Evolutionary conservation across 768 basidiomycete species (phyloP).

Genomic region (Dictyophora rubrovolvata): DNA sequence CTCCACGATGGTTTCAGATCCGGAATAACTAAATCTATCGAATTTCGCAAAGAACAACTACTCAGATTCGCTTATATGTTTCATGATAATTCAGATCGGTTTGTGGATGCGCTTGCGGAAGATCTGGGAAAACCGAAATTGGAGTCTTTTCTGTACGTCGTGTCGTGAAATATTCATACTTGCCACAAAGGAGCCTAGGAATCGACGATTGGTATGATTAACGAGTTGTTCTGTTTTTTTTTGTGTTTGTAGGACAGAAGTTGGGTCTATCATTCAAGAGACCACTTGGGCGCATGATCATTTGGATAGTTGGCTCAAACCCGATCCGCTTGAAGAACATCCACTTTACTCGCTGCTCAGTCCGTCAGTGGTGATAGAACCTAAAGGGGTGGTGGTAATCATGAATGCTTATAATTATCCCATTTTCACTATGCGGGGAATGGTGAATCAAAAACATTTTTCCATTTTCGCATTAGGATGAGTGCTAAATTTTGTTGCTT

Average conservation of each 20-base stretch:
- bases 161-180: slow-evolving; percentile 15
- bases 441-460: slow-evolving; percentile 32
- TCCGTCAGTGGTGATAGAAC: slow-evolving; percentile 59
- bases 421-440: slow-evolving; percentile 58
- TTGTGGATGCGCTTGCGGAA: slow-evolving; percentile 44
- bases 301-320: slow-evolving; percentile 50
- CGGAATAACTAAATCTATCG: slow-evolving; percentile 57
- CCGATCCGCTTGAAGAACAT: slow-evolving; percentile 45
- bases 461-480: not conserved
- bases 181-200: not conserved
- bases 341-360: slow-evolving; percentile 48
- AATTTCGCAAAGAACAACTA: slow-evolving; percentile 66
- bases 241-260: too few species aligned
- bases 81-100: slow-evolving; percentile 56
- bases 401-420: slow-evolving; percentile 28
- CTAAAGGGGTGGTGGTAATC: slow-evolving; percentile 66
- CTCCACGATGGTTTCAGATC: slow-evolving; percentile 39
- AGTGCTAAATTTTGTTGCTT: too few species aligned
- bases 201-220: slow-evolving; percentile 51
- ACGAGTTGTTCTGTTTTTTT: slow-evolving; percentile 9
- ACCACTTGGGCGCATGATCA: too few species aligned
- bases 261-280: too few species aligned
- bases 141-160: slow-evolving; percentile 46
- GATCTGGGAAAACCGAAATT: slow-evolving; percentile 57
- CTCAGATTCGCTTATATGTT: slow-evolving; percentile 61